A percentile compares a stretch with the other conserved stretches of the same genome.
Conservation (phyloP, 2,329 filamentous ascomycete genomes). For the Drechslerella coelobrocha region DNA sequence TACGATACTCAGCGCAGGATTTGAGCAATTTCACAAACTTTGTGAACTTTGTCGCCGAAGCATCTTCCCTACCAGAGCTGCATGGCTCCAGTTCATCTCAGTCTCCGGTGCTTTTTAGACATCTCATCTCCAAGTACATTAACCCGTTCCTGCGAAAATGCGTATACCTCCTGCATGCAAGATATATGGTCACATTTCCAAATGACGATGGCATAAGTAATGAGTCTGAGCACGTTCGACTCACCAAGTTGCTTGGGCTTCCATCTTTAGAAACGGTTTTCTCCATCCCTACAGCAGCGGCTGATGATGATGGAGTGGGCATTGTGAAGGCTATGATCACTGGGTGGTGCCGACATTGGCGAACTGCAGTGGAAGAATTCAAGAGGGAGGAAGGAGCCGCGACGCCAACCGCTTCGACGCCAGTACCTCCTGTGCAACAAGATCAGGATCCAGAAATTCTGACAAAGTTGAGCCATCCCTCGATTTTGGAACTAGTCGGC, state of each 20-base stretch:
- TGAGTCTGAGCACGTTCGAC: slow-evolving; percentile 78
- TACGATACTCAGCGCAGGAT: slow-evolving; percentile 28
- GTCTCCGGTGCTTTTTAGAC: slow-evolving; percentile 51
- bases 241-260: slow-evolving; percentile 76
- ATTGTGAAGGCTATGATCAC: slow-evolving; percentile 63
- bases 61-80: slow-evolving; percentile 11
- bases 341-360: slow-evolving; percentile 53
- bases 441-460: slow-evolving; percentile 11
- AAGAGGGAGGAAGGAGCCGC: slow-evolving; percentile 52
- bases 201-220: slow-evolving; percentile 61
- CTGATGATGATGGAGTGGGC: slow-evolving; percentile 58
- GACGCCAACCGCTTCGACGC: slow-evolving; percentile 50
- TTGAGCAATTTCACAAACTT: slow-evolving; percentile 34
- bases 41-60: slow-evolving; percentile 28
- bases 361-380: slow-evolving; percentile 33
- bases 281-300: slow-evolving; percentile 62
- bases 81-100: slow-evolving; percentile 7
- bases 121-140: slow-evolving; percentile 75
- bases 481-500: slow-evolving; percentile 91
- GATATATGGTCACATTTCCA: slow-evolving; percentile 86
- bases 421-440: slow-evolving; percentile 58
- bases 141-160: slow-evolving; percentile 88
- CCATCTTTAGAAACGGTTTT: slow-evolving; percentile 83
- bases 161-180: slow-evolving; percentile 81
- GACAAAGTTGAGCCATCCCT: slow-evolving; percentile 69